Base-by-base conservation (phyloP, 1,284 basidiomycete species). In the Ustilago bromivora region DNA sequence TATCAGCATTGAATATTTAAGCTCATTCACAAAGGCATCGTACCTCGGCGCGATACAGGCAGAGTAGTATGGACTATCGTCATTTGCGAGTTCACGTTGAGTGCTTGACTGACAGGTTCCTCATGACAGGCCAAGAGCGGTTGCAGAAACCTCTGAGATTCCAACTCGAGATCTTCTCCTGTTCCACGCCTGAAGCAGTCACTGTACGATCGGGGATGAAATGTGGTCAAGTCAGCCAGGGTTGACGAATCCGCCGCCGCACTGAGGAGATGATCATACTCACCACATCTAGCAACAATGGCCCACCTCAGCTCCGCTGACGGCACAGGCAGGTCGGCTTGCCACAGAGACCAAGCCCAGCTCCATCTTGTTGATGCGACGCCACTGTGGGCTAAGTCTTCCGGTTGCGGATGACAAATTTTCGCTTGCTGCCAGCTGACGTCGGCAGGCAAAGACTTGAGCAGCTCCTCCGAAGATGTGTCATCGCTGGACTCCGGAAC, bases 261-360 rank as follows among this genome's bases (percentile, higher is more conserved):
- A 15, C 15, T 11, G 40, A 41, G 40, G 12, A 38, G 46, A 36
- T 35, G n/a, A 11, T 10, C 35, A 38, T 12, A 79, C 74, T 76
- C 41, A 79, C 77, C 63, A 35, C 68, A 72, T 49, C 71, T 61
- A 3, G 71, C 76, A 3, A 81, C 35, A 3, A 81, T 11, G 10
- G 66, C 64, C 47, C 47, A 81, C 10, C 46, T 64, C 8, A 41
- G 3, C 1, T 54, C 19, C 5, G 23, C n/a, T 0, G 41, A 1
- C 0, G 67, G 67, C 4, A 56, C 34, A 10, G 61, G 40, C 31
- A 79, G 10, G 7, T 72, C 47, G 6, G 68, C 19, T 7, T 64
- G 55, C 79, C 79, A 81, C 2, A 81, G 43, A 7, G 66, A 62
- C 79, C 79, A 81, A 23, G 74, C 73, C 79, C 79, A 81, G 62